These are phyloP conservation scores for Trichocladium antarcticum DNA, from an alignment of 495 filamentous ascomycete species.

Conservation along the genomic window DNA sequence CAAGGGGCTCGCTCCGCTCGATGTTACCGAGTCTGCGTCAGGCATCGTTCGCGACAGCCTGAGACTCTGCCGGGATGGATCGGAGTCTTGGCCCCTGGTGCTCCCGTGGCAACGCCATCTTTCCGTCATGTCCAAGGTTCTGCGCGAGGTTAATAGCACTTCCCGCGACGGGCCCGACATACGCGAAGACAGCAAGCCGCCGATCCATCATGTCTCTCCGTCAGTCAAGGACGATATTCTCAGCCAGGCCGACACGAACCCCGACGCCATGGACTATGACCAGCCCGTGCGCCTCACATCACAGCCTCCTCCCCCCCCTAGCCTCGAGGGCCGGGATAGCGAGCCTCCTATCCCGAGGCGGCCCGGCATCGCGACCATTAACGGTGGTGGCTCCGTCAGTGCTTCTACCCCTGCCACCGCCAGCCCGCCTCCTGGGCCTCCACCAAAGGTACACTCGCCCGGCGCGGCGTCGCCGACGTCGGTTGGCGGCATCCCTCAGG, in stretches of 20 bases:
- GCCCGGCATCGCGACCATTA: conserved; percentile 40
- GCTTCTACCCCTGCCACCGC: conserved; percentile 32
- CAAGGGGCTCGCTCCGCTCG: conserved; percentile 37
- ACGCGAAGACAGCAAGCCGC: conserved; percentile 24
- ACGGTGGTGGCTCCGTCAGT: conserved; percentile 38
- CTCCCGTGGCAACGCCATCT: conserved; percentile 42
- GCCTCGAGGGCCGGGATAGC: conserved; percentile 27
- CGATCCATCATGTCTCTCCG: conserved; percentile 18
- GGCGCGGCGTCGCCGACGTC: conserved; percentile 25
- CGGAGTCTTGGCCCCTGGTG: conserved; percentile 40
- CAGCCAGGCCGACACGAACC: conserved; percentile 35
- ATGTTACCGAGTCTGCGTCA: conserved; percentile 37
- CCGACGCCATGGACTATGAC: conserved; percentile 39
- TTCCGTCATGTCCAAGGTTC: conserved; percentile 40
- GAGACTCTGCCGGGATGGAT: conserved; percentile 38
- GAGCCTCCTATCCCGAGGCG: conserved; percentile 35
- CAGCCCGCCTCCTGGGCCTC: conserved; percentile 28
- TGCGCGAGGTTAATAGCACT: conserved; percentile 30
- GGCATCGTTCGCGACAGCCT: conserved; percentile 39
- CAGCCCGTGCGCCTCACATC: conserved; percentile 21
- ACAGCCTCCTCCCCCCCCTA: conserved; percentile 14
- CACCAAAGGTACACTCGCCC: conserved; percentile 32
- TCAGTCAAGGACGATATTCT: conserved; percentile 37
- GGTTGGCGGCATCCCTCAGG: conserved; percentile 9
- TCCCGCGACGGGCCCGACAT: conserved; percentile 13